A percentile compares a stretch with the other conserved stretches of the same genome.
Evolutionary conservation across 208 protist species (phyloP).

Genomic region (Leishmania amazonensis): DNA sequence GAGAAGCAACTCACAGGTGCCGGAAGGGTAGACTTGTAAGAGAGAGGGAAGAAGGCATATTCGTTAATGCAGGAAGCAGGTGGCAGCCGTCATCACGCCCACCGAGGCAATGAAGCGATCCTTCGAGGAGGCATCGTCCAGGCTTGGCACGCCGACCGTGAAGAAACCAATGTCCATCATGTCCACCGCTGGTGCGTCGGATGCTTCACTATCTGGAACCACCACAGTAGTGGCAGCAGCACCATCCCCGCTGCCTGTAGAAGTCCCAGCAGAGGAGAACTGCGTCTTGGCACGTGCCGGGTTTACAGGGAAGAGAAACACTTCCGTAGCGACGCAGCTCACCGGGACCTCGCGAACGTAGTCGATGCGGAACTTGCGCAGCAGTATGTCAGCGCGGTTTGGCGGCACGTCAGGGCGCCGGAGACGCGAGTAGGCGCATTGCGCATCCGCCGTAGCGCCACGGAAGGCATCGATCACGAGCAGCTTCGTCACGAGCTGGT

Average conservation of each 20-base stretch:
- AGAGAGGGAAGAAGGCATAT: background rate
- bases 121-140: background rate
- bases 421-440: slow-evolving; percentile 35
- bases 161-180: slow-evolving; percentile 50
- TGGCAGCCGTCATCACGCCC: slow-evolving; percentile 33
- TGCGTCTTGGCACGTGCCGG: slow-evolving; percentile 6
- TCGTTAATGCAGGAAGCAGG: slow-evolving; percentile 18
- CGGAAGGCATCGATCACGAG: slow-evolving; percentile 66
- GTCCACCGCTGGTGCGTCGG: background rate
- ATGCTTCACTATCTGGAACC: background rate
- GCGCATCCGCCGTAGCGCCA: slow-evolving; percentile 27
- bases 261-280: slow-evolving; percentile 4
- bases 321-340: slow-evolving; percentile 30
- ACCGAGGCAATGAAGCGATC: slow-evolving; percentile 41
- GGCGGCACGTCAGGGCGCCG: slow-evolving; percentile 29
- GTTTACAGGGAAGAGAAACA: slow-evolving; percentile 35
- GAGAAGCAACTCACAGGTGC: background rate
- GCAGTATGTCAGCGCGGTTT: slow-evolving; percentile 46
- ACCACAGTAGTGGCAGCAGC: background rate
- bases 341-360: slow-evolving; percentile 72
- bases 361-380: slow-evolving; percentile 66
- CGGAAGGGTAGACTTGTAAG: background rate
- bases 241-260: background rate
- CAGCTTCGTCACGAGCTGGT: slow-evolving; percentile 59
- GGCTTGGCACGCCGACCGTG: slow-evolving; percentile 30